phyloP scores from a whole-genome alignment of 75 land plant species.

The Cupressus sempervirens region DNA sequence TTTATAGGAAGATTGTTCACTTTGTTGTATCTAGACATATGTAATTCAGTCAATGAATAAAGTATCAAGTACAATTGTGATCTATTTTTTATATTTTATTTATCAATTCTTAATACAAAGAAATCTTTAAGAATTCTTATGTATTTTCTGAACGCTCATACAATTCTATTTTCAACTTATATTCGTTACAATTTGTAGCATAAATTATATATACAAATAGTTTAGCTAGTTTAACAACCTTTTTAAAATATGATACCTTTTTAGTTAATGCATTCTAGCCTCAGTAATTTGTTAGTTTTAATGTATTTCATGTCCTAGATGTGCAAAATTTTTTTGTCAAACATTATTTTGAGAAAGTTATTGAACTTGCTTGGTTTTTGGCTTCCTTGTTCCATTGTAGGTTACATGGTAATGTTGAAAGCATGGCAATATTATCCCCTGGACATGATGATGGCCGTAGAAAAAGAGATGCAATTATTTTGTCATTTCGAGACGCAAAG shows the following conservation, averaged over 20 bases:
- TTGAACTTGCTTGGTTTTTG: background rate
- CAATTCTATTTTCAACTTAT: background rate
- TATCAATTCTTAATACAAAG: background rate
- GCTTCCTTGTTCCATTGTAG: slow-evolving; percentile 29
- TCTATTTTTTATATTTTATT: too few relatives aligned
- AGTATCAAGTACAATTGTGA: too few relatives aligned
- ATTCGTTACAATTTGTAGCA: background rate
- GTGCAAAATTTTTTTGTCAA: background rate
- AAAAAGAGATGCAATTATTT: slow-evolving; percentile 85
- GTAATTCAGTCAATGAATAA: too few relatives aligned
- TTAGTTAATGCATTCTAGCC: background rate
- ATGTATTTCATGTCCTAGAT: background rate
- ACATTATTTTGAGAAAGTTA: background rate
- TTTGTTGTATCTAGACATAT: too few relatives aligned
- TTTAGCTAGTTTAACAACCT: background rate
- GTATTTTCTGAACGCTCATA: background rate
- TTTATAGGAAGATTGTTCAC: too few relatives aligned
- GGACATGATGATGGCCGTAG: slow-evolving; percentile 55
- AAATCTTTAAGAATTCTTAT: background rate
- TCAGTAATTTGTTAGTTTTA: background rate
- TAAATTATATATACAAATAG: background rate
- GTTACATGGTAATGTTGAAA: slow-evolving; percentile 89
- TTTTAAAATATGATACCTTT: background rate
- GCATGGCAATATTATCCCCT: slow-evolving; percentile 63
- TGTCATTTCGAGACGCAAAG: slow-evolving; percentile 89